Percentiles rank a stretch among this genome's conserved stretches.
Evolutionary conservation across 1,284 basidiomycete genomes (phyloP).

Genomic region (Malassezia caprae): DNA sequence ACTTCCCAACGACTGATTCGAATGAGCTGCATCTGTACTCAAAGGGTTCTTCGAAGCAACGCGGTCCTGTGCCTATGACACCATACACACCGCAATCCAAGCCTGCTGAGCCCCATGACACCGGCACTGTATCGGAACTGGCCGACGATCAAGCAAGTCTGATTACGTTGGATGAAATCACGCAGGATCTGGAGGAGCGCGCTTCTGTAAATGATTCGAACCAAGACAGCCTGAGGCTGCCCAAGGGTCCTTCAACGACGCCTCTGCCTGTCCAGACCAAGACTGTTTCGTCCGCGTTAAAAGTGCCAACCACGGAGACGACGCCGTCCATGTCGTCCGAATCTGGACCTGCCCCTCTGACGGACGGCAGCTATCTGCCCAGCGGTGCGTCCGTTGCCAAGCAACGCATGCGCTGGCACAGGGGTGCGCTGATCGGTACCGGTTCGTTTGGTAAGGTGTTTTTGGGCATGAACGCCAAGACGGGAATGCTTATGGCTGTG

Average conservation of each 20-base stretch:
- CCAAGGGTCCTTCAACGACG: slow-evolving; percentile 19
- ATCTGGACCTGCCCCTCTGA: background rate
- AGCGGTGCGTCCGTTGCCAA: background rate
- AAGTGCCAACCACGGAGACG: background rate
- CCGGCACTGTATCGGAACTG: slow-evolving; percentile 50
- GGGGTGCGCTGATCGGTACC: slow-evolving; percentile 91
- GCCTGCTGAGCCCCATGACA: background rate
- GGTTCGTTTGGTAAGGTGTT: slow-evolving; percentile 56
- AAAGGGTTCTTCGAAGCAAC: background rate
- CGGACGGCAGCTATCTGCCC: background rate
- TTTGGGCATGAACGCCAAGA: slow-evolving; percentile 91
- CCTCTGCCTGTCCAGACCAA: background rate
- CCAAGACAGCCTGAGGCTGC: slow-evolving; percentile 6
- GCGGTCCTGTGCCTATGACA: background rate
- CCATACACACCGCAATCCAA: background rate
- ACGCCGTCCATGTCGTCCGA: background rate
- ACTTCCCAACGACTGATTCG: slow-evolving; percentile 87
- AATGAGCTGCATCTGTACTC: slow-evolving; percentile 48
- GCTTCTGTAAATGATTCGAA: slow-evolving; percentile 51
- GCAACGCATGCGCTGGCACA: slow-evolving; percentile 86
- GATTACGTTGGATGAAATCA: slow-evolving; percentile 94
- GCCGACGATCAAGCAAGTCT: slow-evolving; percentile 78
- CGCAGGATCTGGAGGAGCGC: slow-evolving; percentile 84
- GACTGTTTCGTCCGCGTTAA: background rate
- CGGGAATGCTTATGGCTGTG: slow-evolving; percentile 92